Conservation (phyloP, 2,329 filamentous ascomycete species). For the Colletotrichum karsti region DNA sequence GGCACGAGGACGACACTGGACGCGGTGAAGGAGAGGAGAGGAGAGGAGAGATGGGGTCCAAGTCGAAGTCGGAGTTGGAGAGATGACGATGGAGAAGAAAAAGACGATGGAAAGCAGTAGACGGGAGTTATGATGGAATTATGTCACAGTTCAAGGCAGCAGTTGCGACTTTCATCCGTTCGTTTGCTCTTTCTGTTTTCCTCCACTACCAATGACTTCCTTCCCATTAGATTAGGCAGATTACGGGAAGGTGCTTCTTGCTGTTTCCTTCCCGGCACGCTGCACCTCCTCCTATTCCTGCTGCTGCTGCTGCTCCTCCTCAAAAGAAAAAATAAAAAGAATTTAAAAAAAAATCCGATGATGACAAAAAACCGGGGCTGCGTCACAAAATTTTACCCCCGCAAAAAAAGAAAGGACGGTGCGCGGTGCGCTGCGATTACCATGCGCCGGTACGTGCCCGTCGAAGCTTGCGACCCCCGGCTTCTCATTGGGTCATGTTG, state of each 20-base stretch:
- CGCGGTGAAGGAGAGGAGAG: background rate
- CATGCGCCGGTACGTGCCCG: constrained; percentile 3
- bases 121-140: background rate
- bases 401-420: constrained; percentile 17
- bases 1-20: background rate
- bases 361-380: constrained; percentile 29
- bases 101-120: background rate
- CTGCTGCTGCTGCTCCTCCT: background rate
- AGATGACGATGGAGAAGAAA: background rate
- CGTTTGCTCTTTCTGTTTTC: background rate
- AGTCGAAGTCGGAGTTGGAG: background rate
- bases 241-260: background rate
- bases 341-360: constrained; percentile 11
- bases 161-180: background rate
- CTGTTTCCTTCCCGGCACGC: background rate
- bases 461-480: background rate
- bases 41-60: background rate
- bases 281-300: background rate
- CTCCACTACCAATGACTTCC: background rate
- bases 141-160: background rate
- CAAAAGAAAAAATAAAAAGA: background rate
- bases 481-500: background rate
- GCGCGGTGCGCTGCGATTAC: background rate
- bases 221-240: background rate
- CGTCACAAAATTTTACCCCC: constrained; percentile 33